Evolutionary conservation across 495 filamentous ascomycete genomes (phyloP), one percentile per base, ranked within the genome.

Genomic region (Talaromyces trachyspermus): DNA sequence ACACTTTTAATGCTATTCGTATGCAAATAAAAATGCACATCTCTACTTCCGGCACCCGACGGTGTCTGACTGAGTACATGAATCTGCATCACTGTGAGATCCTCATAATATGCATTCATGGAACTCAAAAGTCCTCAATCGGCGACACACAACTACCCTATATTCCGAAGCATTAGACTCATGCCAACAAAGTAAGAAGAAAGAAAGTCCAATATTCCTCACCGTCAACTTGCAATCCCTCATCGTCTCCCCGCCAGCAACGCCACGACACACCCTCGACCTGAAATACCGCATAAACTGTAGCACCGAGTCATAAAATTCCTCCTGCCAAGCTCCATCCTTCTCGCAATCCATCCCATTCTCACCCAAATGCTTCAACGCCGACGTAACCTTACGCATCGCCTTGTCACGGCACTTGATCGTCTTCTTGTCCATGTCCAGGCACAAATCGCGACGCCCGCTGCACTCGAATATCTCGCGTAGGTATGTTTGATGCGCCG

Each of bases 61-160:
- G 6, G 12, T 30, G 27, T 30, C 27, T 6, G 12, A 30, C 36
- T 12, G 11, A 22, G 19, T 3, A n/a, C 38, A 14, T 12, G 6
- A 41, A 20, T 23, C n/a, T 1, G 10, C 10, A 20, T 8, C 18
- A 11, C 6, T 41, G 5, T 24, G 7, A 9, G 8, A 7, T 4
- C 7, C 38, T n/a, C 2, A 23, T 17, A 5, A 24, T 4, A 18
- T 20, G 8, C 4, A 14, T n/a, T 42, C 14, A n/a, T n/a, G n/a
- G n/a, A n/a, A n/a, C n/a, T 37, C 33, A 46, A 4, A 36, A 9
- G n/a, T 37, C 44, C 3, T 5, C 20, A n/a, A 29, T 22, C 12
- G 44, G 19, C 17, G 44, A 46, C 44, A 46, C 29, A 37, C 44
- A 46, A 25, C 15, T 46, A 3, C 44, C 44, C 44, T 46, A 26